Conservation (phyloP, 2,329 filamentous ascomycete species). For the Meredithiella fracta region DNA sequence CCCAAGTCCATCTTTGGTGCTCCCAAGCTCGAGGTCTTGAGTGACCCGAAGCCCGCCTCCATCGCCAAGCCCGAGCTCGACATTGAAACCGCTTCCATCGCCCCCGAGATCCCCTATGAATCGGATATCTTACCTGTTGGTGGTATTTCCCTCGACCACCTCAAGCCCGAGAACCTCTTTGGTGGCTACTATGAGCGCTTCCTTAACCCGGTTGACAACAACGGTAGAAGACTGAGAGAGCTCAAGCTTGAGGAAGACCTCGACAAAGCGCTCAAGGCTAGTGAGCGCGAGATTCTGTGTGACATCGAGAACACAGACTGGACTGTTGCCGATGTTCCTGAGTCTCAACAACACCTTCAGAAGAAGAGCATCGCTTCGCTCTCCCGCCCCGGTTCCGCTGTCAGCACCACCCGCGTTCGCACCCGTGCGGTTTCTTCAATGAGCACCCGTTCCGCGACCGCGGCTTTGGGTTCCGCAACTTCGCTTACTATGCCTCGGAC, state of each 20-base stretch:
- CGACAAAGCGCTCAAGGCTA: constrained; percentile 34
- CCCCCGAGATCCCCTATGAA: constrained; percentile 48
- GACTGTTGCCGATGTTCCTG: constrained; percentile 39
- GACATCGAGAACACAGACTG: constrained; percentile 48
- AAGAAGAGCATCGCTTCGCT: constrained; percentile 15
- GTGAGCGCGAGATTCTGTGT: constrained; percentile 50
- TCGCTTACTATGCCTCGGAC: constrained; percentile 28
- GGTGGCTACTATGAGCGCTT: constrained; percentile 47
- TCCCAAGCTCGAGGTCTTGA: constrained; percentile 23
- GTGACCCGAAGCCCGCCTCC: constrained; percentile 20
- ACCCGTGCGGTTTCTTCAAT: constrained; percentile 10
- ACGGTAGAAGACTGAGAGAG: constrained; percentile 47
- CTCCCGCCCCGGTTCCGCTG: constrained; percentile 20
- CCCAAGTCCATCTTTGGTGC: constrained; percentile 40
- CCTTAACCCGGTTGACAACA: constrained; percentile 47
- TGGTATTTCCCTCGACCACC: constrained; percentile 37
- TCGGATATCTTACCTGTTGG: constrained; percentile 50
- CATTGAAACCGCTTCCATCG: constrained; percentile 73
- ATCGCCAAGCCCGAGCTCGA: constrained; percentile 41
- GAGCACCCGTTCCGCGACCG: constrained; percentile 9
- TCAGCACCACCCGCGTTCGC: constrained; percentile 6
- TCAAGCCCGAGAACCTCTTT: constrained; percentile 42
- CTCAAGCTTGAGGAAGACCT: constrained; percentile 41
- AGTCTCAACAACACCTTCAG: constrained; percentile 20
- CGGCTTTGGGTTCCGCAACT: not conserved